A percentile compares a stretch with the other conserved stretches of the same genome.
Conservation (phyloP, 129 eudicot genomes). For the Dittrichia graveolens region DNA sequence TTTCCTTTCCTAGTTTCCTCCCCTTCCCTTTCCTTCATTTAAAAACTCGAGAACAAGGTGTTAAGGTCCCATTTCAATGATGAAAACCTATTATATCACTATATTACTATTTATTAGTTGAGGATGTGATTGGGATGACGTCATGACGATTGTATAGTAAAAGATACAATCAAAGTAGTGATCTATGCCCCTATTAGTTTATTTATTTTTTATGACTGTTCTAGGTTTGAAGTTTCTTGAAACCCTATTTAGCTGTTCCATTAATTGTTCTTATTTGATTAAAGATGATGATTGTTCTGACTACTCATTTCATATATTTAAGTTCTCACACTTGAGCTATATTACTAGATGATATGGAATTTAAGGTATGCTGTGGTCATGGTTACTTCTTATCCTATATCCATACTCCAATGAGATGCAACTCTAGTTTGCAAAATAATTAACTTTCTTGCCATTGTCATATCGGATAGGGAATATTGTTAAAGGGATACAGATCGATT, state of each 20-base stretch:
- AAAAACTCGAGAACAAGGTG: no score
- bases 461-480: background rate
- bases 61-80: conserved; percentile 1
- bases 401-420: no score
- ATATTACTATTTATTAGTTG: background rate
- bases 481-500: no score
- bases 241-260: background rate
- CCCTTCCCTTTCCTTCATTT: no score
- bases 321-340: background rate
- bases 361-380: background rate
- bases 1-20: no score
- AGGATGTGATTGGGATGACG: background rate
- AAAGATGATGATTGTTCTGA: conserved; percentile 1
- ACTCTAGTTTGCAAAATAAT: background rate
- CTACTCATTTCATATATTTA: background rate
- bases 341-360: background rate
- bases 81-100: background rate
- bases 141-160: background rate
- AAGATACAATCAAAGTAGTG: background rate
- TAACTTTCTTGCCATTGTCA: background rate
- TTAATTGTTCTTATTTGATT: background rate
- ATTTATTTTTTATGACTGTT: background rate
- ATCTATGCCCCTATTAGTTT: background rate
- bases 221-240: background rate
- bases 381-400: background rate